phyloP scores from a whole-genome alignment of 148 eudicot genomes.

The Rhododendron ferrugineum region DNA sequence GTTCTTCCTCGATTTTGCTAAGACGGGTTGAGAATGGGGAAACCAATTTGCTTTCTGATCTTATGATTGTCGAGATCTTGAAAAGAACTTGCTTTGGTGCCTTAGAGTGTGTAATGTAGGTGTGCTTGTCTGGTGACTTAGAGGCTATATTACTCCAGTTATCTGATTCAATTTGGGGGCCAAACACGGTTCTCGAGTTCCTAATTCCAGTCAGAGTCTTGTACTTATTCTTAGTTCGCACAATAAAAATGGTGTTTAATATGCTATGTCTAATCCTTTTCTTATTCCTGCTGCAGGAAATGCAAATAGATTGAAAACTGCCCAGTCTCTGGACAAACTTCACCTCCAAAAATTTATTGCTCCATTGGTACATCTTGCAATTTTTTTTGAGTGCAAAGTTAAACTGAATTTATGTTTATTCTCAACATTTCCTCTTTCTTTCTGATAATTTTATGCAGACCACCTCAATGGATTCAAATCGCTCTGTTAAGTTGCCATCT shows the following conservation, averaged over 20 bases:
- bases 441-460: constrained; percentile 33
- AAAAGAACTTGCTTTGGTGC: background rate
- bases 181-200: background rate
- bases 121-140: background rate
- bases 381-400: background rate
- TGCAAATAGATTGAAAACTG: constrained; percentile 14
- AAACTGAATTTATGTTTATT: background rate
- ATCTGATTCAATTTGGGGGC: background rate
- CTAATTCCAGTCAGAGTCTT: background rate
- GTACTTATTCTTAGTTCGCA: background rate
- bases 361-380: constrained; percentile 30
- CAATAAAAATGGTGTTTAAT: background rate
- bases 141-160: background rate
- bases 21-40: background rate
- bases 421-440: constrained; percentile 10
- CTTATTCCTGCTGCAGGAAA: constrained; percentile 39
- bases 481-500: constrained; percentile 28
- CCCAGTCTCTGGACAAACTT: constrained; percentile 29
- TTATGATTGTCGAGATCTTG: background rate
- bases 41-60: background rate
- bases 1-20: background rate
- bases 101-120: background rate
- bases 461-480: constrained; percentile 23
- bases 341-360: constrained; percentile 29
- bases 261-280: constrained; percentile 3